Conservation (phyloP, 148 eudicot species). For the Nepenthes gracilis region DNA sequence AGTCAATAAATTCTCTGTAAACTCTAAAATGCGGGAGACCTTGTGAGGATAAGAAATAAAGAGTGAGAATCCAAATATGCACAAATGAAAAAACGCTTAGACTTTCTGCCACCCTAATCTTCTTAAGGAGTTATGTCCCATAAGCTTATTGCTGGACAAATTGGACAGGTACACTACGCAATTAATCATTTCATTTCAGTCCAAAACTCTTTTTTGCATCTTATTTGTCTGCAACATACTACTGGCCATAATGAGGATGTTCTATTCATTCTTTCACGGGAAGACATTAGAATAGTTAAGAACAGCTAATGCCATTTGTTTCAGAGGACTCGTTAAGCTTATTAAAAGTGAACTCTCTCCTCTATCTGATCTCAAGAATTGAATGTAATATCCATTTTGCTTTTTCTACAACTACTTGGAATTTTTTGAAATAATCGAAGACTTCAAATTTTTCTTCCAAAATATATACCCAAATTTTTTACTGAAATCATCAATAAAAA, state of each 20-base stretch:
- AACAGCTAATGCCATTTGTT: neutral
- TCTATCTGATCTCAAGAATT: neutral
- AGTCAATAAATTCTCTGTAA: too few relatives aligned
- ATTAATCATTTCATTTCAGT: neutral
- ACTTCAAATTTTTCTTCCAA: slow-evolving; percentile 1
- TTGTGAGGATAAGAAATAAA: too few relatives aligned
- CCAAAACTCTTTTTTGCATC: neutral
- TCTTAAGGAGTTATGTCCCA: neutral
- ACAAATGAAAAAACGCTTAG: neutral
- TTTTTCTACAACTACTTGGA: neutral
- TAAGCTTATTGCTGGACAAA: neutral
- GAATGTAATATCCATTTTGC: neutral
- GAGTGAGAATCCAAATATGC: slow-evolving; percentile 3
- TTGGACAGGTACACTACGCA: neutral
- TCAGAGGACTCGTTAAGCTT: neutral
- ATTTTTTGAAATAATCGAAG: neutral
- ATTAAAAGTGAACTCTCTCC: neutral
- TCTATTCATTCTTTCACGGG: neutral
- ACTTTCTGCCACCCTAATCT: neutral
- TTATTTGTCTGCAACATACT: neutral
- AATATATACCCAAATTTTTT: slow-evolving; percentile 1
- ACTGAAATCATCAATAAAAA: neutral
- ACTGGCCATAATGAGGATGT: neutral
- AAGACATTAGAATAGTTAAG: neutral
- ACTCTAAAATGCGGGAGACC: too few relatives aligned